Base-by-base conservation (phyloP, 192 early-diverging fungal genomes). In the Coemansia sp. region DNA sequence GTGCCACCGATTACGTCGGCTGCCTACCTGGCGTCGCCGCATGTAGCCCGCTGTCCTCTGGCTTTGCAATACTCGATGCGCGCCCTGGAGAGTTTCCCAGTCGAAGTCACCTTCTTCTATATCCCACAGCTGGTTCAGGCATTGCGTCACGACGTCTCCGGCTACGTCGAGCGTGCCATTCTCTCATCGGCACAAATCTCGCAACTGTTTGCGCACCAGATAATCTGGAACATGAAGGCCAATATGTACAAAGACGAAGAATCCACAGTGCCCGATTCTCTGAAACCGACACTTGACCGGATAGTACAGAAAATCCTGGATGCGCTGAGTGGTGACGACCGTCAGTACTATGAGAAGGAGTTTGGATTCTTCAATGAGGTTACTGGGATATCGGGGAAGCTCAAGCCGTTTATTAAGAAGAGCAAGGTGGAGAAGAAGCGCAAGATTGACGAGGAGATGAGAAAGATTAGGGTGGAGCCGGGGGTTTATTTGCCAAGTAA, bases 181-280 rank as follows among this genome's bases (percentile, higher is more conserved):
- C 77, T 99, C 67, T 89, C 91, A n/a, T 92, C 97, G 4, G 97
- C 92, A 7, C 87, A 89, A 67, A 89, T 91, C 11, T 97, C 95
- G 33, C 96, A 97, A 80, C 87, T 93, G 17, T 99, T 99, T 88
- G 96, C 97, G 30, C 97, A 99, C 80, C 97, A 99, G 84, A 98
- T 99, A 56, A 96, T 99, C 56, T 99, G 97, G 97, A 99, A 99
- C 77, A 99, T 99, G 97, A 92, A 97, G 28, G 97, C 97, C 54
- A 99, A 99, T 82, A 95, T 93, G 89, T 96, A 75, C 84, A 85
- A 87, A 22, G 90, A 92, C 77, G 88, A 88, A 48, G 86, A 78
- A 0, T 70, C 71, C 1, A 66, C 67, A 51, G 36, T 63, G 67
- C 91, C 92, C 4, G 97, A 99, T 73, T 63, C 92, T 7, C 73